phyloP scores from a whole-genome alignment of 192 early-diverging fungal species.

The Gamsiella multidivaricata region DNA sequence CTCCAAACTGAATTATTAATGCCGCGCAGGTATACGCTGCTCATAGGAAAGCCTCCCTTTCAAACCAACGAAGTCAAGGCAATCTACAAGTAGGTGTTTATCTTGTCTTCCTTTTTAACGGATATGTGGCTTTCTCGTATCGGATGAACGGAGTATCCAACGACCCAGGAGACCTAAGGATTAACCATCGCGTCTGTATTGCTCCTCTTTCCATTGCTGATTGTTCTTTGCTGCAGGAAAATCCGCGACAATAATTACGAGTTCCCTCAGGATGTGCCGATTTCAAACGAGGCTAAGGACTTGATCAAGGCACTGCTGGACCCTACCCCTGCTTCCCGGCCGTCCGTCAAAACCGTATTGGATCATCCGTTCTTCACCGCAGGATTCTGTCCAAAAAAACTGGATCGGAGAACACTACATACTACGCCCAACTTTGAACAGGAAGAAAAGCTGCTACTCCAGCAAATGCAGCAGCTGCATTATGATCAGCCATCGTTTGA shows the following conservation, averaged over 20 bases:
- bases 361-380: constrained; percentile 51
- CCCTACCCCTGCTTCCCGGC: constrained; percentile 51
- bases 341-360: constrained; percentile 41
- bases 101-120: not conserved
- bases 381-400: constrained; percentile 29
- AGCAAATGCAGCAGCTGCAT: constrained; percentile 15
- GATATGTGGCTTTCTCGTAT: too few species aligned
- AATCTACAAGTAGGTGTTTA: constrained; percentile 76
- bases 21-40: constrained; percentile 79
- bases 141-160: too few species aligned
- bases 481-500: constrained; percentile 27
- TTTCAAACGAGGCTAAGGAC: constrained; percentile 71
- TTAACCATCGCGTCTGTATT: not conserved
- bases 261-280: constrained; percentile 73
- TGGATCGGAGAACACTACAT: constrained; percentile 9
- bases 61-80: constrained; percentile 79
- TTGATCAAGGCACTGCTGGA: constrained; percentile 78
- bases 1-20: too few species aligned
- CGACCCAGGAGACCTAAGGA: too few species aligned
- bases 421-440: constrained; percentile 28
- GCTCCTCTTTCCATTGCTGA: too few species aligned
- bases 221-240: constrained; percentile 20
- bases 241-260: constrained; percentile 68
- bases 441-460: constrained; percentile 12
- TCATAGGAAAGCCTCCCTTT: constrained; percentile 93